phyloP scores from a whole-genome alignment of 768 basidiomycete species.

The Mycena amicta region DNA sequence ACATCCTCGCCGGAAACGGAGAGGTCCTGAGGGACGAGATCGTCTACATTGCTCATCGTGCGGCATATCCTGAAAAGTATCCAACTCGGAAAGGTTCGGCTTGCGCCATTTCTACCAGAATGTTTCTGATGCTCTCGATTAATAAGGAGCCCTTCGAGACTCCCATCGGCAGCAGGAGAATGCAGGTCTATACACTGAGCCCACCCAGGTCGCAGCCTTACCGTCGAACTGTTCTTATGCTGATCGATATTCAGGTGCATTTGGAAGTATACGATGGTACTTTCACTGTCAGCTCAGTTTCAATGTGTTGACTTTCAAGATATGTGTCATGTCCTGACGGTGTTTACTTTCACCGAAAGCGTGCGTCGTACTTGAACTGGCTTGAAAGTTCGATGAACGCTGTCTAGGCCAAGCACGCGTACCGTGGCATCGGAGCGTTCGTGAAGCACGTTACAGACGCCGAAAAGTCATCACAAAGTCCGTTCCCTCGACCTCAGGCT shows the following conservation, averaged over 20 bases:
- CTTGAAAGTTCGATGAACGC: not conserved
- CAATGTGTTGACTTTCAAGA: too few species aligned
- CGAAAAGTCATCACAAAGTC: constrained; percentile 40
- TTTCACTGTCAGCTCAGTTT: too few species aligned
- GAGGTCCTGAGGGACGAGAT: constrained; percentile 82
- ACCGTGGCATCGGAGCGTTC: constrained; percentile 60
- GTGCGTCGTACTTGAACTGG: constrained; percentile 35
- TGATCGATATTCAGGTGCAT: constrained; percentile 61
- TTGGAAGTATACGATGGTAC: constrained; percentile 76
- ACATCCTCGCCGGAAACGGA: constrained; percentile 71
- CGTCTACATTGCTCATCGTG: constrained; percentile 77
- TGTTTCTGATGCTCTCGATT: not conserved
- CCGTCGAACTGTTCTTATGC: not conserved
- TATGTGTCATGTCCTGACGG: constrained; percentile 74
- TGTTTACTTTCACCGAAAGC: constrained; percentile 66
- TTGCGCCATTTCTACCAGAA: not conserved
- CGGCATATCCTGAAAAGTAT: constrained; percentile 69
- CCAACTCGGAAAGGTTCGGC: constrained; percentile 52
- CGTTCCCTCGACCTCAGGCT: constrained; percentile 49
- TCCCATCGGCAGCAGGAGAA: constrained; percentile 54
- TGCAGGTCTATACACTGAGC: constrained; percentile 48
- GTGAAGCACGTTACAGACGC: constrained; percentile 51
- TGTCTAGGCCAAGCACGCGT: constrained; percentile 58
- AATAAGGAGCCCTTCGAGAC: constrained; percentile 44
- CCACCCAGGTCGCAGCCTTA: constrained; percentile 64